Percentiles rank a stretch among this genome's conserved stretches.
These are phyloP conservation scores for Lonicera japonica DNA, from an alignment of 129 eudicot species.

Conservation along the genomic window DNA sequence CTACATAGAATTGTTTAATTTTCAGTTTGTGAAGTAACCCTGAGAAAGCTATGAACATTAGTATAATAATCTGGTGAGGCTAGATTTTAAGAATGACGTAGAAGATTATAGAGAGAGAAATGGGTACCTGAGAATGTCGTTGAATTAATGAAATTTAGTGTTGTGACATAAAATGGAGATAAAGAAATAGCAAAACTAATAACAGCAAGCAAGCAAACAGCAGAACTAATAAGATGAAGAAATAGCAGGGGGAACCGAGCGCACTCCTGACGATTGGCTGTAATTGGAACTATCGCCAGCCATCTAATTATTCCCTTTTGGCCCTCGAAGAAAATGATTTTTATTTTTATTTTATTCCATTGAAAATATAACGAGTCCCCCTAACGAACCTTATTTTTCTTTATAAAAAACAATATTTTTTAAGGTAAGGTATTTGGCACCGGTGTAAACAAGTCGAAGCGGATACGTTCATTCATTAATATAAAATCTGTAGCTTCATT, in stretches of 20 bases:
- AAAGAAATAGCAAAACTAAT: background rate
- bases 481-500: no score
- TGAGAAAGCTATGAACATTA: no score
- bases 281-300: constrained; percentile 16
- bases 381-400: background rate
- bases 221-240: no score
- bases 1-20: background rate
- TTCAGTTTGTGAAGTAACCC: background rate
- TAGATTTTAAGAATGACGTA: background rate
- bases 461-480: no score
- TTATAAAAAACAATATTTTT: no score
- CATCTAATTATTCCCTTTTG: background rate
- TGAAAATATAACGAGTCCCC: background rate
- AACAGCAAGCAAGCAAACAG: background rate
- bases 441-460: no score
- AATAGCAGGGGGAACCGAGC: background rate
- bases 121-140: background rate
- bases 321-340: background rate
- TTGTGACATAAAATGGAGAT: background rate
- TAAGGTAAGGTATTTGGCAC: no score
- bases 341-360: no score
- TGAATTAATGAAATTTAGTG: background rate
- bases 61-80: background rate
- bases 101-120: background rate
- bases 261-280: constrained; percentile 22